These are phyloP conservation scores for Cocos nucifera DNA, from an alignment of 176 grass and related monocot genomes.

Conservation along the genomic window DNA sequence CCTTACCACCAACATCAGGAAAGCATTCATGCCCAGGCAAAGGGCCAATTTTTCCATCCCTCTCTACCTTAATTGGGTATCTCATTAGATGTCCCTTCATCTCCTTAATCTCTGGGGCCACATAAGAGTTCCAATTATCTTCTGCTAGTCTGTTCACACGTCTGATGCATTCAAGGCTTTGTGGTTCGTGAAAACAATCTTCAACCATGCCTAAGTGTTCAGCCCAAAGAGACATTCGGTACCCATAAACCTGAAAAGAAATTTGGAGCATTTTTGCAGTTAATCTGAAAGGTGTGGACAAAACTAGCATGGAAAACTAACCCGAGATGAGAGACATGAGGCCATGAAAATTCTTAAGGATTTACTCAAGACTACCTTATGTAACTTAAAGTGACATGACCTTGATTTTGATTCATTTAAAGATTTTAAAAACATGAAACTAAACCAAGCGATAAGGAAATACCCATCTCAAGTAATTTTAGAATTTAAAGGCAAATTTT, in stretches of 20 bases:
- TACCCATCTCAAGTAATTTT: too few species aligned
- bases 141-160: constrained; percentile 48
- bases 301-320: too few species aligned
- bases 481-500: too few species aligned
- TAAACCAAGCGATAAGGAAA: too few species aligned
- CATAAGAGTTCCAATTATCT: constrained; percentile 47
- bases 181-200: constrained; percentile 36
- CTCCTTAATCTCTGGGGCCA: constrained; percentile 29
- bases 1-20: constrained; percentile 67
- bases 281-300: too few species aligned
- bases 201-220: constrained; percentile 58
- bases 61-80: constrained; percentile 50
- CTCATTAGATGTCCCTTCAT: constrained; percentile 63
- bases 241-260: constrained; percentile 59
- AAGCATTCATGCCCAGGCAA: constrained; percentile 47
- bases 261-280: too few species aligned
- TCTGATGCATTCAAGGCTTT: constrained; percentile 46
- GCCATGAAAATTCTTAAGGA: too few species aligned
- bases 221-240: constrained; percentile 80
- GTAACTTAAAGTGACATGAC: too few species aligned
- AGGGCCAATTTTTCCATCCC: constrained; percentile 29
- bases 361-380: too few species aligned
- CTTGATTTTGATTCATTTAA: too few species aligned
- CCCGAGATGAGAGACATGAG: too few species aligned
- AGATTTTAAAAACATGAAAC: too few species aligned